These are phyloP conservation scores for Berberis thunbergii DNA, from an alignment of 164 flowering plant genomes.

Conservation along the genomic window DNA sequence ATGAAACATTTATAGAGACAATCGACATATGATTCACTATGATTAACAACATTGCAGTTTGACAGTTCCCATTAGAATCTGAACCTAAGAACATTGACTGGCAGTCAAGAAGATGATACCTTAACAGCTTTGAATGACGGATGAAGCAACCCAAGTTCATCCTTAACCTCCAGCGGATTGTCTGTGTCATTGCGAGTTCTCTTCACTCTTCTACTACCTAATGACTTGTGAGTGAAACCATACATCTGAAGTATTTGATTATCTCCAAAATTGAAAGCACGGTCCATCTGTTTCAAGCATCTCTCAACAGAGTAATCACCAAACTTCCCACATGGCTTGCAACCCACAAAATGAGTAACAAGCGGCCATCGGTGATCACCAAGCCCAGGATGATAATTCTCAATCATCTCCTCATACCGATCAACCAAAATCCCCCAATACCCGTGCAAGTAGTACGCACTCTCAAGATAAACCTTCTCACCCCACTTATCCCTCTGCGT, in stretches of 20 bases:
- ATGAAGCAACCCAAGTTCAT: slow-evolving; percentile 62
- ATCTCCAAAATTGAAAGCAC: slow-evolving; percentile 74
- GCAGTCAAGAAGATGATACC: slow-evolving; percentile 30
- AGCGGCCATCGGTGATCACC: slow-evolving; percentile 84
- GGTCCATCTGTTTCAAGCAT: slow-evolving; percentile 78
- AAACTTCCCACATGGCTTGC: slow-evolving; percentile 75
- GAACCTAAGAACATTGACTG: background rate
- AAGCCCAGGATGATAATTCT: slow-evolving; percentile 62
- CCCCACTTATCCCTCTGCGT: slow-evolving; percentile 61
- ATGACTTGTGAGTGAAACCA: slow-evolving; percentile 59
- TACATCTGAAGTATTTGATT: slow-evolving; percentile 71
- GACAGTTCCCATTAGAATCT: background rate
- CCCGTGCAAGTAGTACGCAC: slow-evolving; percentile 55
- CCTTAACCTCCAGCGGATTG: slow-evolving; percentile 52
- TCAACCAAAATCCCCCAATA: slow-evolving; percentile 87
- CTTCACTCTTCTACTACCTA: slow-evolving; percentile 50
- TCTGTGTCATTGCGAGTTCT: slow-evolving; percentile 53
- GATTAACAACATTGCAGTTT: slow-evolving; percentile 8
- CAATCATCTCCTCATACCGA: slow-evolving; percentile 66
- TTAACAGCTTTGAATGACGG: slow-evolving; percentile 65
- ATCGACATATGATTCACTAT: slow-evolving; percentile 1
- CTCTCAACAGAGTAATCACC: slow-evolving; percentile 71
- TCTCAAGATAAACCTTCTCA: slow-evolving; percentile 65
- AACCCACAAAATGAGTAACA: slow-evolving; percentile 77
- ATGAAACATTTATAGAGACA: slow-evolving; percentile 4